Percentiles rank a stretch among this genome's conserved stretches.
Evolutionary conservation across 2,329 filamentous ascomycete genomes (phyloP).

Genomic region (Paecilomyces fulvus): DNA sequence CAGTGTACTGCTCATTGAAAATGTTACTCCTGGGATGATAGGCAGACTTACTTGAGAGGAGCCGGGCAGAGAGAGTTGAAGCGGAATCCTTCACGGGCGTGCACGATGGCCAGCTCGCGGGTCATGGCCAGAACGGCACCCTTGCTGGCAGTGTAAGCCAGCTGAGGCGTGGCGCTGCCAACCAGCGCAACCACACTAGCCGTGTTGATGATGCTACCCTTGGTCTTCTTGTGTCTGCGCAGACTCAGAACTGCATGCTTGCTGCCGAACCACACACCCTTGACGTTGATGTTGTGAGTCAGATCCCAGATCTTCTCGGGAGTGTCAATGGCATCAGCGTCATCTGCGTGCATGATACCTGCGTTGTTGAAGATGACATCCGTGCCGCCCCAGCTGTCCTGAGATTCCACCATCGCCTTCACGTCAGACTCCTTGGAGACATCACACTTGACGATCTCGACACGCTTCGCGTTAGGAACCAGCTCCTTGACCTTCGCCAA

Average conservation of each 20-base stretch:
- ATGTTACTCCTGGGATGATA: too few species aligned
- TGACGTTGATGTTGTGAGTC: constrained; percentile 91
- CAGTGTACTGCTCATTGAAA: background rate
- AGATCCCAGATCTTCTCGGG: constrained; percentile 89
- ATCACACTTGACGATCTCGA: constrained; percentile 62
- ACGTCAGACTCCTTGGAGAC: constrained; percentile 81
- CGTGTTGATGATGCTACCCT: constrained; percentile 82
- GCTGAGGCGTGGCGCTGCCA: constrained; percentile 76
- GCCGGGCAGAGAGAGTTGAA: constrained; percentile 90
- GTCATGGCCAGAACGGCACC: constrained; percentile 86
- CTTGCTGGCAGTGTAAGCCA: constrained; percentile 91
- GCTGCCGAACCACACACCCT: constrained; percentile 94
- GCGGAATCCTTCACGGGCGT: constrained; percentile 78
- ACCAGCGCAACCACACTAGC: constrained; percentile 82
- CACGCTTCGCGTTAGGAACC: constrained; percentile 50
- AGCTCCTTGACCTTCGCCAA: constrained; percentile 65
- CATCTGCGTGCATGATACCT: constrained; percentile 86
- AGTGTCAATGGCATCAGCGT: constrained; percentile 72
- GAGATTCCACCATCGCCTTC: constrained; percentile 60
- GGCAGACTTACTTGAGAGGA: constrained; percentile 59
- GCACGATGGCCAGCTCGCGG: constrained; percentile 81
- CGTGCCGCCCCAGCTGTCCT: constrained; percentile 78
- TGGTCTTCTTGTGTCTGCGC: constrained; percentile 68
- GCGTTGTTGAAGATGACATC: constrained; percentile 97
- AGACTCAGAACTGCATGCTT: constrained; percentile 83